Conservation (phyloP, 345 rosid species). For the Alliaria petiolata region DNA sequence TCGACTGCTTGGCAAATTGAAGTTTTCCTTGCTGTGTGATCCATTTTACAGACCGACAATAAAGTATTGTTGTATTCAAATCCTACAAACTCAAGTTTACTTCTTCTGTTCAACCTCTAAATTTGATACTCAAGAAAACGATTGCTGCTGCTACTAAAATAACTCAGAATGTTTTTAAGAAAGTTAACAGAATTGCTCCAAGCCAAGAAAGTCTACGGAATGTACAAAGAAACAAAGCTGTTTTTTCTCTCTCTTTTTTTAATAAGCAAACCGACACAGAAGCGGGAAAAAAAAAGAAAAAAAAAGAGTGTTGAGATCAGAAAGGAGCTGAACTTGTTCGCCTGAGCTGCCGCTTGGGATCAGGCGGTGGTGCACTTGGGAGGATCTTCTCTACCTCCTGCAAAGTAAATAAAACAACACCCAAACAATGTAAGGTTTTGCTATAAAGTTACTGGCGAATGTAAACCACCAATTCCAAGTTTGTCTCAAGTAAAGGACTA, state of each 20-base stretch:
- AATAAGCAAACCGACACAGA: conserved; percentile 19
- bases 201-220: conserved; percentile 26
- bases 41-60: no score
- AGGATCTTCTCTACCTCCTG: conserved; percentile 70
- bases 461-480: no score
- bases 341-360: conserved; percentile 63
- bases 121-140: background rate
- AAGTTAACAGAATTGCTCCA: conserved; percentile 28
- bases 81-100: background rate
- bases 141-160: background rate
- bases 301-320: conserved; percentile 16
- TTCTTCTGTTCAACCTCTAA: background rate
- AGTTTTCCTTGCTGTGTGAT: background rate
- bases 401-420: background rate
- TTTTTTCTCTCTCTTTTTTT: background rate
- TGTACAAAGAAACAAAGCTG: conserved; percentile 35
- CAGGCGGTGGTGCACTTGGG: conserved; percentile 52
- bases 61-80: background rate
- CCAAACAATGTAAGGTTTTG: no score
- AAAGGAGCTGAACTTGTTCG: conserved; percentile 61
- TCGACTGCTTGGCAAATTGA: background rate
- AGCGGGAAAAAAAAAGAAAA: background rate
- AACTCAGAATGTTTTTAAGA: background rate
- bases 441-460: no score
- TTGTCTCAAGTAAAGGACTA: no score